Evolutionary conservation across 2,329 filamentous ascomycete genomes (phyloP), one percentile per base, ranked within the genome.

Genomic region (Ceratocystis papillata): DNA sequence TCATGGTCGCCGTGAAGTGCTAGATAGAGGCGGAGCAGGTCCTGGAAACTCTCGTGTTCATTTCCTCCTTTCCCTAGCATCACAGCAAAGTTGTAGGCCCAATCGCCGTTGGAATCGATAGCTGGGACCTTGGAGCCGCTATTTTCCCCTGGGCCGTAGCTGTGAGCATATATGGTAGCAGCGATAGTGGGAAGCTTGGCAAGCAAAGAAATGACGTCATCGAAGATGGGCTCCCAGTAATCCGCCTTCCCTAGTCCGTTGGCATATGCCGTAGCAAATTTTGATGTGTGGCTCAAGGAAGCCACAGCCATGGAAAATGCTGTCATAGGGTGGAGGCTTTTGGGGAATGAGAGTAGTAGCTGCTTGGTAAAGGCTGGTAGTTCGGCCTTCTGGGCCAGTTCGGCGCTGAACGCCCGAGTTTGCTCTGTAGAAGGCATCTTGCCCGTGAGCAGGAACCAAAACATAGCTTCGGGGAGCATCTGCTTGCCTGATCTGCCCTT

Each of bases 391-490:
- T 92, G 87, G 63, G 94, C 94, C 28, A 97, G 81, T 76, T 97
- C 87, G 67, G 87, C 84, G 60, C 90, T 96, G 72, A 99, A 86
- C 57, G 78, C 80, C 72, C 93, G 89, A 69, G 94, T 85, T 77
- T 99, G 94, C 69, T 79, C 79, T 25, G 86, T 87, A 1, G 88
- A 89, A 28, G 94, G 94, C 25, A 97, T 89, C 77, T 95, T 83
- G 68, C 94, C 94, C 8, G 94, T 99, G 71, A 99, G 81, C 63
- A 99, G 85, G 53, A 97, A 85, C 94, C 94, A 99, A 83, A 99
- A 99, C 94, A 99, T 99, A 76, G 93, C 87, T 78, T 99, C 94
- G 61, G 94, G 94, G 12, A 97, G 84, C 94, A 97, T 99, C 79
- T 97, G 93, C 5, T 90, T 95, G 72, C 93, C 90, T 2, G 88